Evolutionary conservation across 495 filamentous ascomycete genomes (phyloP).

Genomic region (Aspergillus kassunensis): DNA sequence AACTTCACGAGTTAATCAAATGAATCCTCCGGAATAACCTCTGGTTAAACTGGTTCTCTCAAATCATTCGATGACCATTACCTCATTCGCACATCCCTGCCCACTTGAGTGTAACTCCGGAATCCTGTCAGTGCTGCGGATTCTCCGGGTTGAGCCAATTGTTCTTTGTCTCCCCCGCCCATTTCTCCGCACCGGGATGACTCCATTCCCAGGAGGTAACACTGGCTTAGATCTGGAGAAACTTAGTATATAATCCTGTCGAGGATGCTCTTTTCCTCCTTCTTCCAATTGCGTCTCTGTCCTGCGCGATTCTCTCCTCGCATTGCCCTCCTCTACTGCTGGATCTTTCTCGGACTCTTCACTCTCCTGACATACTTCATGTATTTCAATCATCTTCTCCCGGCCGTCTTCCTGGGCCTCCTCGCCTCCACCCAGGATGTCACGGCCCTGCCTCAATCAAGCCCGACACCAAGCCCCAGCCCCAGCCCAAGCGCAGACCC

Average conservation of each 20-base stretch:
- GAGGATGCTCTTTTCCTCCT: slow-evolving; percentile 11
- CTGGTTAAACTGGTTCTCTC: no score
- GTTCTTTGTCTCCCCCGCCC: slow-evolving; percentile 2
- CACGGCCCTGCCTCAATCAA: slow-evolving; percentile 3
- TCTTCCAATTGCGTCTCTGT: slow-evolving; percentile 24
- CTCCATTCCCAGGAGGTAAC: not conserved
- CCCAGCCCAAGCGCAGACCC: slow-evolving; percentile 24
- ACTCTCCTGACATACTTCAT: slow-evolving; percentile 33
- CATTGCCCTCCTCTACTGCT: slow-evolving; percentile 27
- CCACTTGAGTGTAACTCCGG: not conserved
- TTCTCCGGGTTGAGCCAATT: slow-evolving; percentile 5
- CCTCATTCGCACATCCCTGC: not conserved
- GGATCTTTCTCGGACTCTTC: slow-evolving; percentile 30
- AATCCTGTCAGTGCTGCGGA: not conserved
- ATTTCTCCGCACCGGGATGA: slow-evolving; percentile 13
- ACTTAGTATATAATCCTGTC: not conserved
- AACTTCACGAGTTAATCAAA: not conserved
- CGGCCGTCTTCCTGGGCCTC: slow-evolving; percentile 34
- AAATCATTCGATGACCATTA: no score
- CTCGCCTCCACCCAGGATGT: slow-evolving; percentile 27
- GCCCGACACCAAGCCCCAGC: slow-evolving; percentile 21
- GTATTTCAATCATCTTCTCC: slow-evolving; percentile 37
- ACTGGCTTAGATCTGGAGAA: not conserved
- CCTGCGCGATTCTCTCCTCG: slow-evolving; percentile 30
- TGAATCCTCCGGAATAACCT: not conserved